Evolutionary conservation across 2,329 filamentous ascomycete genomes (phyloP), one percentile per base, ranked within the genome.

Genomic region (Dactylella cylindrospora): DNA sequence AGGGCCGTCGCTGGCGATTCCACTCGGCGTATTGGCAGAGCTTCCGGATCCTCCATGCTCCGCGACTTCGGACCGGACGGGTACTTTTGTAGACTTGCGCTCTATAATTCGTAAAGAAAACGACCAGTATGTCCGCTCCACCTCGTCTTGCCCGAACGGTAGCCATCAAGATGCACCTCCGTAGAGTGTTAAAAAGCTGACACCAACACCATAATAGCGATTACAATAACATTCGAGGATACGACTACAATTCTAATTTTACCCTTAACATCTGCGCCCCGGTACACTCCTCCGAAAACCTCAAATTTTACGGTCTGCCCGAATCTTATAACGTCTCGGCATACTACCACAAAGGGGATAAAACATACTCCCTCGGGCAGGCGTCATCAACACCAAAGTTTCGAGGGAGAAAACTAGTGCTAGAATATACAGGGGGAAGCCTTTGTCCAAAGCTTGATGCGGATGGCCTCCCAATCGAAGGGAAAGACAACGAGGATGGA

Each of bases 221-320:
- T 19, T 31, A 70, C 49, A 69, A 67, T 52, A 32, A 40, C 23
- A 82, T 85, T 5, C 80, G 80, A 59, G 88, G 88, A 26, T 86
- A 83, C 71, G 88, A 91, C 73, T 88, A 90, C 67, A 82, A 81
- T 65, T 81, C 82, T 66, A 91, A 91, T 75, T 93, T 93, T 70
- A 91, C 87, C 1, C 71, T 91, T 68, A 93, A 93, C 74, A 84
- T 93, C 68, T 93, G 88, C 75, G 83, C 79, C 28, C 77, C 86
- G 1, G 85, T 90, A 5, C 40, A 67, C 8, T 54, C 44, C 9
- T 33, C 67, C 3, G 59, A 66, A 20, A 46, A 40, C 5, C 51
- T 62, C 7, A 38, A 46, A 8, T 64, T 57, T 23, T 45, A 55
- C 44, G 39, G 43, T 2, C 33, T 55, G 5, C 40, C 44, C 19